Evolutionary conservation across 1,284 basidiomycete genomes (phyloP).

Genomic region (Puccinia coronata): DNA sequence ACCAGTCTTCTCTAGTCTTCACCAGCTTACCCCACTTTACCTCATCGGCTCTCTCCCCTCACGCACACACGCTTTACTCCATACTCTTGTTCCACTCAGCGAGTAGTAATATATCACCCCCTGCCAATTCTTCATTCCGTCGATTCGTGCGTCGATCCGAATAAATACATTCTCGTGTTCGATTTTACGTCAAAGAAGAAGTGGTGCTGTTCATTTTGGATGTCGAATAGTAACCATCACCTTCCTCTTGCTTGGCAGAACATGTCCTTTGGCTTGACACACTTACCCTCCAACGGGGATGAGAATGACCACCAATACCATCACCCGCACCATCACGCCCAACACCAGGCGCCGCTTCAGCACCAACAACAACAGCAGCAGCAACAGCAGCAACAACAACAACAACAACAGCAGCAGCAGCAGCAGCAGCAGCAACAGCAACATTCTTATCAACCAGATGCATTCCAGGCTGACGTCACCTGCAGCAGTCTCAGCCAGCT

Average conservation of each 20-base stretch:
- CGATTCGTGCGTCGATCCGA: not conserved
- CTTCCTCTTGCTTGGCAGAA: not conserved
- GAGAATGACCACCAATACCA: not conserved
- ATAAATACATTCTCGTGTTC: not conserved
- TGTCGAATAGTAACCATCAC: not conserved
- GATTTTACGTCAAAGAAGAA: not conserved
- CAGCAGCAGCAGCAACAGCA: slow-evolving; percentile 2
- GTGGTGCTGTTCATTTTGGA: not conserved
- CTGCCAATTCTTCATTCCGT: not conserved
- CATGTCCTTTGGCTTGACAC: not conserved
- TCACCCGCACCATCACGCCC: no score
- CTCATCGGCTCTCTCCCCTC: not conserved
- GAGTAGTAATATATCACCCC: no score
- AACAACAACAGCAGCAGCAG: not conserved
- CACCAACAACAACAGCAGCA: no score
- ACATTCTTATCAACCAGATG: not conserved
- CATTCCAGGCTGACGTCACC: not conserved
- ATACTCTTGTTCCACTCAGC: no score
- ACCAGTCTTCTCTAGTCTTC: not conserved
- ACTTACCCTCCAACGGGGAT: not conserved
- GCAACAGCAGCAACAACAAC: not conserved
- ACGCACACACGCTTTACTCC: not conserved
- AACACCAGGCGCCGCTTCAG: no score
- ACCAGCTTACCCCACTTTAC: not conserved
- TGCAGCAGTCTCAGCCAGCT: not conserved